Base-by-base conservation (phyloP, 2,329 filamentous ascomycete genomes). In the Exserohilum turcica region DNA sequence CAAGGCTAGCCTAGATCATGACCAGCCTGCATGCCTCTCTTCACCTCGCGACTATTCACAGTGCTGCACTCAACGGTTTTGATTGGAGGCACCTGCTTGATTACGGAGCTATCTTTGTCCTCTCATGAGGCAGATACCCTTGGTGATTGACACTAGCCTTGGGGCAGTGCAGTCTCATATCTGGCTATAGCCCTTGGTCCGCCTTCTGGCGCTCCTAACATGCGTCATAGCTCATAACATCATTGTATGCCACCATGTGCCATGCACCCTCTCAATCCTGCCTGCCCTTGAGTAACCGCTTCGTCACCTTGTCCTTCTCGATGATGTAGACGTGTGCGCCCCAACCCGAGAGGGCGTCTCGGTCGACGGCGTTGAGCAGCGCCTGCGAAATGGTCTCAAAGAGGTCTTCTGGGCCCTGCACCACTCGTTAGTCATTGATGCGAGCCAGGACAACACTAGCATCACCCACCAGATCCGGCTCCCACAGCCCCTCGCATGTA, bases 221-320 rank as follows among this genome's bases (percentile, higher is more conserved):
- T 48, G 52, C 33, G 42, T 61, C 48, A 53, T 60, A 46, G 43
- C 59, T 56, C 56, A 46, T 63, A 53, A 54, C 40, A 43, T 53
- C 40, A 13, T 51, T 36, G 15, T 55, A 55, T 47, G 49, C 48
- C 43, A 53, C 48, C 43, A 44, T 44, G 37, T 56, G 43, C 48
- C 56, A 57, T 48, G 16, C 18, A 49, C 46, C 58, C 49, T 45
- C 65, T 75, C 77, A 82, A 56, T 97, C 93, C 81, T 97, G 93
- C 82, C 92, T 87, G 74, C 92, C 92, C 86, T 97, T 97, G 77
- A 99, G 82, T 86, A 99, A 86, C 76, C 94, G 85, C 88, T 97
- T 97, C 72, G 94, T 97, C 60, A 99, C 91, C 89, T 97, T 97
- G 81, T 96, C 92, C 85, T 99, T 99, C 83, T 97, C 94, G 77